Conservation (phyloP, 192 early-diverging fungal genomes). For the Rhizophagus prolifer region DNA sequence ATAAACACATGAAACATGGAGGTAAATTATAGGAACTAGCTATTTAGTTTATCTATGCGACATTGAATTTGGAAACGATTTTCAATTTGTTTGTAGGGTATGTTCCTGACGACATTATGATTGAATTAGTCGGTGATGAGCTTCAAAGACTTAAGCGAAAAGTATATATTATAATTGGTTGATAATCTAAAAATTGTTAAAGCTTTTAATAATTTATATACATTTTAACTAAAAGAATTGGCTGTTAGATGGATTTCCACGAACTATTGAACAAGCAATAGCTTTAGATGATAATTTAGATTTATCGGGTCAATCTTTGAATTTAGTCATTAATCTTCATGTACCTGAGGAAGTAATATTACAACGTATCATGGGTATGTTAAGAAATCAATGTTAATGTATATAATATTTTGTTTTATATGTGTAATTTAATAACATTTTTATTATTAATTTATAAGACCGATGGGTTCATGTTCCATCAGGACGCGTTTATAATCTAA, state of each 20-base stretch:
- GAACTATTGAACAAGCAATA: constrained; percentile 80
- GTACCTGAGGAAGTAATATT: constrained; percentile 91
- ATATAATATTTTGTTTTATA: constrained; percentile 7
- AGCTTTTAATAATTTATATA: neutral
- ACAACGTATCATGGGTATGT: constrained; percentile 77
- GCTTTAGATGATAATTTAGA: constrained; percentile 64
- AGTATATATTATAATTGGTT: constrained; percentile 35
- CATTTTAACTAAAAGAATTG: constrained; percentile 56
- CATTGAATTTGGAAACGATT: constrained; percentile 6
- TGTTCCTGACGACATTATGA: constrained; percentile 74
- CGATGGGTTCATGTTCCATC: constrained; percentile 91
- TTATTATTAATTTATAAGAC: constrained; percentile 50
- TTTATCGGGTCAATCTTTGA: constrained; percentile 60
- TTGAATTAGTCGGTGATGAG: constrained; percentile 62
- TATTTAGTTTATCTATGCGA: neutral
- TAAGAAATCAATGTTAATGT: neutral
- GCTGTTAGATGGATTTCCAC: constrained; percentile 91
- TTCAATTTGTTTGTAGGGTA: constrained; percentile 39
- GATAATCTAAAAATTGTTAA: constrained; percentile 1
- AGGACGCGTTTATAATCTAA: constrained; percentile 91
- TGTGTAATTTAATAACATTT: neutral
- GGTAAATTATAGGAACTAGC: constrained; percentile 8
- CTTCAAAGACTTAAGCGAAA: constrained; percentile 45
- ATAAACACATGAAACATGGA: constrained; percentile 50
- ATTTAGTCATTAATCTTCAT: constrained; percentile 84